Percentiles rank a stretch among this genome's conserved stretches.
These are phyloP conservation scores for Boletus rufocinnamomeus DNA, from an alignment of 768 basidiomycete species.

Conservation along the genomic window DNA sequence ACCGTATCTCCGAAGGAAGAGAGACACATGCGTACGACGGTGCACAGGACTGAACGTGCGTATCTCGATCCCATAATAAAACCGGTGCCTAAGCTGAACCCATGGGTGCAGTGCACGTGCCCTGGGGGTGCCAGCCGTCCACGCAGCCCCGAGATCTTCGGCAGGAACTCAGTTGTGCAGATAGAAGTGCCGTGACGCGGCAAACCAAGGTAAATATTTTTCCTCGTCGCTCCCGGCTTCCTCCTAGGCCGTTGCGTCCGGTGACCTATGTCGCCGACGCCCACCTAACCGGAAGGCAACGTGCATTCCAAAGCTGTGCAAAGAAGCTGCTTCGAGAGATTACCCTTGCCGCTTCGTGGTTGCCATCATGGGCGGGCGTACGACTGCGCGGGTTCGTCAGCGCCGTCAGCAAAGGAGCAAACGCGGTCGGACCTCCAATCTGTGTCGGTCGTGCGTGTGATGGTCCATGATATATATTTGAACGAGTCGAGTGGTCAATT, in stretches of 20 bases:
- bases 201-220: too few relatives aligned
- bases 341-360: background rate
- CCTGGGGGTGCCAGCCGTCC: too few relatives aligned
- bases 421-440: background rate
- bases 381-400: background rate
- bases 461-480: background rate
- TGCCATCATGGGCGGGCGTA: background rate
- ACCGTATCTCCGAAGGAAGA: background rate
- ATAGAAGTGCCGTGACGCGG: too few relatives aligned
- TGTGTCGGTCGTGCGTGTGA: background rate
- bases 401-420: background rate
- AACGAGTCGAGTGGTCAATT: background rate
- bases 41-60: too few relatives aligned
- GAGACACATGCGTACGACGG: background rate
- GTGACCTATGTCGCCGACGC: background rate
- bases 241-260: background rate
- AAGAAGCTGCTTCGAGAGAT: background rate
- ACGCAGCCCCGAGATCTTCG: background rate
- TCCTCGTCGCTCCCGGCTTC: background rate
- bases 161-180: background rate
- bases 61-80: too few relatives aligned
- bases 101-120: background rate
- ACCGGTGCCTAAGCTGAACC: background rate
- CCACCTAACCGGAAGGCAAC: background rate
- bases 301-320: background rate